Evolutionary conservation across 2,329 filamentous ascomycete species (phyloP).

Genomic region (Trematosphaeria pertusa): DNA sequence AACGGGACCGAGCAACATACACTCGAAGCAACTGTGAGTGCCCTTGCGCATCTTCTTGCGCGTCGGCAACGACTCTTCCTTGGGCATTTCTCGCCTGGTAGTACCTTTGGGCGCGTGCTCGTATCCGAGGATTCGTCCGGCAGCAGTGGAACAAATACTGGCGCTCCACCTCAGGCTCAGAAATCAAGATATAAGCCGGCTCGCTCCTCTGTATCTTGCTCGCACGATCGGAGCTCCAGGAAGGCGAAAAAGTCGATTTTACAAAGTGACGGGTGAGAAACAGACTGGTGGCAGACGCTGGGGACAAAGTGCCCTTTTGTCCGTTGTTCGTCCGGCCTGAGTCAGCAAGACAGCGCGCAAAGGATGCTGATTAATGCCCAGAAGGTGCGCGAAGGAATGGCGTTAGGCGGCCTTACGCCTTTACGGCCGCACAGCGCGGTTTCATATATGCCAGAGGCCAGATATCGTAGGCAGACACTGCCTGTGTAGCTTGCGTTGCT

Average conservation of each 20-base stretch:
- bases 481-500: not conserved
- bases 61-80: slow-evolving; percentile 41
- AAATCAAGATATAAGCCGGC: not conserved
- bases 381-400: not conserved
- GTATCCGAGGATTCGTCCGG: too few species aligned
- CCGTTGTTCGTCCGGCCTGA: not conserved
- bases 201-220: not conserved
- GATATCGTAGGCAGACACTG: not conserved
- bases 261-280: not conserved
- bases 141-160: too few species aligned
- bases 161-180: not conserved
- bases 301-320: not conserved
- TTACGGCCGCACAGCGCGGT: too few species aligned
- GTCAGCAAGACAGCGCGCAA: not conserved
- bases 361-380: not conserved
- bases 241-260: not conserved
- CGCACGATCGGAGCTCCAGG: not conserved
- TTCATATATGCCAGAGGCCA: too few species aligned
- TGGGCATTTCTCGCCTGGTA: too few species aligned
- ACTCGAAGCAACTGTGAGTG: slow-evolving; percentile 54
- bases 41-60: slow-evolving; percentile 54
- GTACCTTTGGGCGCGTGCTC: too few species aligned
- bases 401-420: too few species aligned
- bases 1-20: slow-evolving; percentile 37
- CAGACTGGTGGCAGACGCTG: too few species aligned